Conservation (phyloP, 768 basidiomycete species). For the Amanita thiersii region DNA sequence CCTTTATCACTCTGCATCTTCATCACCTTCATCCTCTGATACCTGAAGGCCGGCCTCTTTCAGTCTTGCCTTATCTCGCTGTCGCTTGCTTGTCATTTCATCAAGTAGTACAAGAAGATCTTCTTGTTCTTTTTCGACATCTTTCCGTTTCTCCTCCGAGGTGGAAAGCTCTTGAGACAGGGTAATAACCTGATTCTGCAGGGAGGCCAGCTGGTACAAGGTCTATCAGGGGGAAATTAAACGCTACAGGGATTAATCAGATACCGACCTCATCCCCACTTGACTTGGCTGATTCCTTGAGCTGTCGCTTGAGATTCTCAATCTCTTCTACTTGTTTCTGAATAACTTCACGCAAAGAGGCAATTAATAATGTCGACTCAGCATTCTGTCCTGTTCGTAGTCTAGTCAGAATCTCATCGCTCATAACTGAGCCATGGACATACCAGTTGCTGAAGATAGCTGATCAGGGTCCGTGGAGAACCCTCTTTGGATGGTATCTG, state of each 20-base stretch:
- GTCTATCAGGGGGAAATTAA: background rate
- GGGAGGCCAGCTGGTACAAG: constrained; percentile 28
- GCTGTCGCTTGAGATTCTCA: constrained; percentile 52
- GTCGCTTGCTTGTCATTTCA: constrained; percentile 81
- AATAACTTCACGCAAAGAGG: constrained; percentile 78
- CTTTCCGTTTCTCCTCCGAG: constrained; percentile 61
- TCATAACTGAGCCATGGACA: constrained; percentile 14
- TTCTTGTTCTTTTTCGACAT: constrained; percentile 94
- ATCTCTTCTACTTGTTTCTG: constrained; percentile 77
- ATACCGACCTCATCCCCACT: constrained; percentile 29
- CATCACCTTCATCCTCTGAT: constrained; percentile 86
- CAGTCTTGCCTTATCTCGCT: constrained; percentile 75
- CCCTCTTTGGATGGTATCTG: constrained; percentile 73
- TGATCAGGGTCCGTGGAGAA: constrained; percentile 64
- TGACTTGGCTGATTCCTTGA: constrained; percentile 32
- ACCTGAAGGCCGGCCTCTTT: constrained; percentile 74
- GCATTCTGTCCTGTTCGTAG: constrained; percentile 47
- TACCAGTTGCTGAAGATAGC: constrained; percentile 51
- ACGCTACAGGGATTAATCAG: background rate
- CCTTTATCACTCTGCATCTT: constrained; percentile 49
- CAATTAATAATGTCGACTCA: constrained; percentile 75
- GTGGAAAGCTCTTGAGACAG: constrained; percentile 40
- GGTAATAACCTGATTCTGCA: constrained; percentile 37
- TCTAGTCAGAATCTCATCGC: constrained; percentile 6
- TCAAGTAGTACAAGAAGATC: constrained; percentile 90